Evolutionary conservation across 139 green algal genomes (phyloP).

Genomic region (Picocystis salinarum): DNA sequence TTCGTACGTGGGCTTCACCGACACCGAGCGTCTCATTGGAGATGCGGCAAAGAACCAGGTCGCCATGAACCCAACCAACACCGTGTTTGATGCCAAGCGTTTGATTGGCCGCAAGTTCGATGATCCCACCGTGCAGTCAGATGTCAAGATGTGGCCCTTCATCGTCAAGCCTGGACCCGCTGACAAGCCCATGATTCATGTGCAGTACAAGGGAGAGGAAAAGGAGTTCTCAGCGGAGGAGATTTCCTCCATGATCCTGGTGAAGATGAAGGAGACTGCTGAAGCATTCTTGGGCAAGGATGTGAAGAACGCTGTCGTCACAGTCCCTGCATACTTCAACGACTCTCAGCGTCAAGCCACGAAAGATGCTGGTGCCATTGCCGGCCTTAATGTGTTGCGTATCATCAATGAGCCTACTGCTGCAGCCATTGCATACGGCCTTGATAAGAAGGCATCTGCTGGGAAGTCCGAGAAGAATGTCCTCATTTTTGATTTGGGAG

Average conservation of each 20-base stretch:
- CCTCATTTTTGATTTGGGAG: slow-evolving; percentile 88
- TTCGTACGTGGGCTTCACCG: slow-evolving; percentile 93
- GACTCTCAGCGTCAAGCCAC: slow-evolving; percentile 90
- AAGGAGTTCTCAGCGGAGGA: slow-evolving; percentile 90
- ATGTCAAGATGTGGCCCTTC: slow-evolving; percentile 88
- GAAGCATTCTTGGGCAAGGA: slow-evolving; percentile 45
- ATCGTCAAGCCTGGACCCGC: slow-evolving; percentile 30
- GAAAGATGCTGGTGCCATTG: slow-evolving; percentile 87
- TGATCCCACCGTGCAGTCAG: slow-evolving; percentile 64
- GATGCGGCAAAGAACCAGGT: slow-evolving; percentile 93
- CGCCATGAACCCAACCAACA: slow-evolving; percentile 85
- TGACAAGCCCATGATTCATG: slow-evolving; percentile 79
- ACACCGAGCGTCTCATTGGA: slow-evolving; percentile 87
- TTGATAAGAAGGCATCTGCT: slow-evolving; percentile 38
- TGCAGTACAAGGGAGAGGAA: slow-evolving; percentile 80
- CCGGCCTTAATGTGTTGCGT: slow-evolving; percentile 81
- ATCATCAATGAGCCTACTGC: slow-evolving; percentile 97
- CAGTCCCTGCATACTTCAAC: slow-evolving; percentile 97
- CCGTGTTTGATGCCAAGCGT: slow-evolving; percentile 95
- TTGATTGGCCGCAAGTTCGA: slow-evolving; percentile 79
- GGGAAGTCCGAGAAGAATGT: slow-evolving; percentile 22
- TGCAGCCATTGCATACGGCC: slow-evolving; percentile 78
- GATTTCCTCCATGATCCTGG: slow-evolving; percentile 88
- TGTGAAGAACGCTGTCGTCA: slow-evolving; percentile 87
- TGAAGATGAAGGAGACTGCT: slow-evolving; percentile 94